Percentiles rank a stretch among this genome's conserved stretches.
Conservation (phyloP, 768 basidiomycete genomes). For the Leccinum variicolor region DNA sequence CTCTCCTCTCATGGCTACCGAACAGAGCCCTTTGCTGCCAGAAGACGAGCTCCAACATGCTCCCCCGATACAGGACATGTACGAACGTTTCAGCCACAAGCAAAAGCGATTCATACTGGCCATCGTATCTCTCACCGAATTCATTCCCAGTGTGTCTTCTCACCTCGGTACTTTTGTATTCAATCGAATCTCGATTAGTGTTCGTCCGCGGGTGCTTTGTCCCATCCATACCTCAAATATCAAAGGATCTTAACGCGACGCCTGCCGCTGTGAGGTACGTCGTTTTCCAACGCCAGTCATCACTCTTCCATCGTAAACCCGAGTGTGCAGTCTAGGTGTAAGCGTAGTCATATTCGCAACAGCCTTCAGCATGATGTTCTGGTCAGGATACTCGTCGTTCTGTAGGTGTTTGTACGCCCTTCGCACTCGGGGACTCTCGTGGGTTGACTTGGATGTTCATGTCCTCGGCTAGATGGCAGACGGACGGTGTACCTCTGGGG, state of each 20-base stretch:
- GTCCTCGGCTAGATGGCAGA: conserved; percentile 52
- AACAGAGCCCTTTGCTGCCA: not conserved
- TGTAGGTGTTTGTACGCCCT: conserved; percentile 33
- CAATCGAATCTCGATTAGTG: conserved; percentile 38
- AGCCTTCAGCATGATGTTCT: conserved; percentile 46
- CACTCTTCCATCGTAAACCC: conserved; percentile 45
- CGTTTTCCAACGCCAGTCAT: not conserved
- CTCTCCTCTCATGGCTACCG: not conserved
- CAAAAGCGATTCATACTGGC: conserved; percentile 53
- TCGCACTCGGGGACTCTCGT: not conserved
- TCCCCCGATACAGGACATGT: conserved; percentile 33
- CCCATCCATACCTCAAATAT: conserved; percentile 72
- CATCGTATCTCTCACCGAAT: conserved; percentile 57
- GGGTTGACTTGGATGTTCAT: not conserved
- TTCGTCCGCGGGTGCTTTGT: conserved; percentile 69
- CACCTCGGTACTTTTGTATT: not conserved
- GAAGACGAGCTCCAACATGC: not conserved
- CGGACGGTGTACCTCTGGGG: conserved; percentile 54
- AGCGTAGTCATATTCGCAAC: conserved; percentile 33
- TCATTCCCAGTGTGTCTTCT: conserved; percentile 53
- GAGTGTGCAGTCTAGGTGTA: conserved; percentile 18
- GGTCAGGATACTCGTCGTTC: conserved; percentile 50
- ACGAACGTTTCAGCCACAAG: conserved; percentile 51
- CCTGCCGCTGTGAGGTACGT: conserved; percentile 53
- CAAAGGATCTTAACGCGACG: conserved; percentile 58